phyloP scores from a whole-genome alignment of 176 grass and related monocot genomes.

The Elymus sibiricus region DNA sequence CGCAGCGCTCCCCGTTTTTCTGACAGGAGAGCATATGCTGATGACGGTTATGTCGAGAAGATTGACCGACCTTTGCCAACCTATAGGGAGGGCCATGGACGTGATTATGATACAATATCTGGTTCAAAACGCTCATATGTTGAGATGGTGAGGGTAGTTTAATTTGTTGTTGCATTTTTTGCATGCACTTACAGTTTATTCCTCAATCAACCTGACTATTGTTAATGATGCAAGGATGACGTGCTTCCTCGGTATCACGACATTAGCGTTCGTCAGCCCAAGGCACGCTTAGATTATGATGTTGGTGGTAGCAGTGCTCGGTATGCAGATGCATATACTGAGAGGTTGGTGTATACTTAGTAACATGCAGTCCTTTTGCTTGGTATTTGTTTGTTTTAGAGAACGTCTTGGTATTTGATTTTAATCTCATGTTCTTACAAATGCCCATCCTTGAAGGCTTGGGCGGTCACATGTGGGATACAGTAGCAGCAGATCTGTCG shows the following conservation, averaged over 20 bases:
- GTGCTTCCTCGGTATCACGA: slow-evolving; percentile 59
- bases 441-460: slow-evolving; percentile 44
- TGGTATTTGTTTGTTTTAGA: background rate
- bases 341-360: slow-evolving; percentile 60
- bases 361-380: background rate
- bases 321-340: slow-evolving; percentile 59
- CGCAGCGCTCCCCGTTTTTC: slow-evolving; percentile 49
- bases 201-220: slow-evolving; percentile 15
- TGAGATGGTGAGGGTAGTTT: slow-evolving; percentile 48
- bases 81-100: slow-evolving; percentile 62
- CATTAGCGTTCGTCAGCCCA: slow-evolving; percentile 50
- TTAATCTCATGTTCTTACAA: background rate
- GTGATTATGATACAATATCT: slow-evolving; percentile 65
- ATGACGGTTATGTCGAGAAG: slow-evolving; percentile 73
- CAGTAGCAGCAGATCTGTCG: slow-evolving; percentile 47
- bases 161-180: slow-evolving; percentile 1
- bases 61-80: slow-evolving; percentile 41
- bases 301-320: slow-evolving; percentile 58
- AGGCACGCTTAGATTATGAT: slow-evolving; percentile 64
- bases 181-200: background rate
- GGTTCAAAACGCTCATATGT: slow-evolving; percentile 76
- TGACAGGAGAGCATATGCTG: slow-evolving; percentile 56
- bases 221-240: slow-evolving; percentile 62
- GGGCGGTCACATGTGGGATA: slow-evolving; percentile 66
- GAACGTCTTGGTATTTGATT: background rate